These are phyloP conservation scores for Suhomyces sp. DNA, from an alignment of 805 yeast species.

Conservation along the genomic window DNA sequence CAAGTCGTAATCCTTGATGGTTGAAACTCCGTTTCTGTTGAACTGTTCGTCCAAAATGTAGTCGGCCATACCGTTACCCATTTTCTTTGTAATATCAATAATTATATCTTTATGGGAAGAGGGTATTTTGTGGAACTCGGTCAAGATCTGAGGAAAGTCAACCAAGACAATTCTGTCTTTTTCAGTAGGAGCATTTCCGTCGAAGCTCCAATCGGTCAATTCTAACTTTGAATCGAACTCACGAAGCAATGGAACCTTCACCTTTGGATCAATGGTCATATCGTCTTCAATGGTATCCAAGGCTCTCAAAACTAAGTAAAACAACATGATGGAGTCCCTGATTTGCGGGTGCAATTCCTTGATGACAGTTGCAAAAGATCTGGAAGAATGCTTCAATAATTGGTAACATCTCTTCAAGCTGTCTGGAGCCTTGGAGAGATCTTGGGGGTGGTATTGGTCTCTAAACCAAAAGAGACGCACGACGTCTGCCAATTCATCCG, in stretches of 20 bases:
- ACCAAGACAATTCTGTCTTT: conserved; percentile 77
- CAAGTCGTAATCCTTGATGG: conserved; percentile 77
- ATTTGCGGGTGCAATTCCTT: conserved; percentile 87
- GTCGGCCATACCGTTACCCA: conserved; percentile 99
- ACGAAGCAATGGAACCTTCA: conserved; percentile 74
- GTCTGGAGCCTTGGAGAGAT: conserved; percentile 23
- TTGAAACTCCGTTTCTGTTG: conserved; percentile 73
- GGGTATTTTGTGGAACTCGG: conserved; percentile 69
- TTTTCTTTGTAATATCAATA: conserved; percentile 69
- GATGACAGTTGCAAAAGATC: conserved; percentile 94
- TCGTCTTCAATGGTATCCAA: conserved; percentile 96
- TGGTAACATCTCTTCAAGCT: conserved; percentile 60
- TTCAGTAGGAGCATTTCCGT: conserved; percentile 72
- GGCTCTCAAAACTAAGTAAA: conserved; percentile 84
- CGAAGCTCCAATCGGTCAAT: conserved; percentile 74
- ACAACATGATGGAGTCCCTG: conserved; percentile 75
- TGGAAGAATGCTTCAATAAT: conserved; percentile 66
- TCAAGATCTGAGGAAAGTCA: conserved; percentile 69
- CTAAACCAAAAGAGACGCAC: conserved; percentile 57
- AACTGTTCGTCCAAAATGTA: conserved; percentile 76
- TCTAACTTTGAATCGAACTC: conserved; percentile 62
- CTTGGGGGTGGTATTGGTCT: conserved; percentile 49
- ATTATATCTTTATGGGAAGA: conserved; percentile 77
- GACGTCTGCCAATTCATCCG: conserved; percentile 67
- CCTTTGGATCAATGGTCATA: conserved; percentile 71